Conservation (phyloP, 805 yeast genomes). For the Candida insectorum region DNA sequence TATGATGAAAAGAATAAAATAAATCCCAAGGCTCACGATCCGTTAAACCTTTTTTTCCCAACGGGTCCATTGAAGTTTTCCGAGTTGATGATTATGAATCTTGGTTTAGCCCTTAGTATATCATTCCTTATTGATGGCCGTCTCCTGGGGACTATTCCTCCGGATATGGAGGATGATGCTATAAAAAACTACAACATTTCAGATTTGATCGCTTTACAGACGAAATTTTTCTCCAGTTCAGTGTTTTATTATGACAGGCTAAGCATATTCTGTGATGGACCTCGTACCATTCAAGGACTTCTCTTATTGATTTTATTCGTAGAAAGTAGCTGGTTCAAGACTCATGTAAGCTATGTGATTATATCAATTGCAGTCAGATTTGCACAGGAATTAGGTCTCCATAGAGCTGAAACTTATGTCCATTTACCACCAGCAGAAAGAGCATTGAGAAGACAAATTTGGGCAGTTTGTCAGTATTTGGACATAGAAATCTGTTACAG, state of each 20-base stretch:
- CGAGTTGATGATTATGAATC: conserved; percentile 32
- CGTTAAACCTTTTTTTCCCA: conserved; percentile 22
- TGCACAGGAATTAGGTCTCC: conserved; percentile 42
- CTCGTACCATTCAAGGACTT: conserved; percentile 49
- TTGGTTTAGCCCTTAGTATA: conserved; percentile 23
- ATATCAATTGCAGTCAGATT: conserved; percentile 32
- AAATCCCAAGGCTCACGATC: neutral
- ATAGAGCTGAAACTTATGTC: conserved; percentile 28
- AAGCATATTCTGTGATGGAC: conserved; percentile 48
- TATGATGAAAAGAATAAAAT: conserved; percentile 9
- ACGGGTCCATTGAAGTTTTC: conserved; percentile 20
- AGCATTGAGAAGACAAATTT: conserved; percentile 22
- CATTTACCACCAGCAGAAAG: conserved; percentile 20
- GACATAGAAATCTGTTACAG: conserved; percentile 39
- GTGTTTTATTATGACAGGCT: conserved; percentile 53
- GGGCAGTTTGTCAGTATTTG: conserved; percentile 36
- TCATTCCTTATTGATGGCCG: conserved; percentile 18
- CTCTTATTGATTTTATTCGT: conserved; percentile 43
- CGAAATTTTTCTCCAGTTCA: conserved; percentile 24
- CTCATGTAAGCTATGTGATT: conserved; percentile 27
- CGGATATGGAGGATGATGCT: neutral
- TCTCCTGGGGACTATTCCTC: neutral
- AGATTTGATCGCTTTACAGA: conserved; percentile 18
- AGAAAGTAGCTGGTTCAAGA: conserved; percentile 26
- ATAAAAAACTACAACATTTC: conserved; percentile 2